Percentiles rank a stretch among this genome's conserved stretches.
These are phyloP conservation scores for Orbilia quercus DNA, from an alignment of 2,329 filamentous ascomycete species.

Conservation along the genomic window DNA sequence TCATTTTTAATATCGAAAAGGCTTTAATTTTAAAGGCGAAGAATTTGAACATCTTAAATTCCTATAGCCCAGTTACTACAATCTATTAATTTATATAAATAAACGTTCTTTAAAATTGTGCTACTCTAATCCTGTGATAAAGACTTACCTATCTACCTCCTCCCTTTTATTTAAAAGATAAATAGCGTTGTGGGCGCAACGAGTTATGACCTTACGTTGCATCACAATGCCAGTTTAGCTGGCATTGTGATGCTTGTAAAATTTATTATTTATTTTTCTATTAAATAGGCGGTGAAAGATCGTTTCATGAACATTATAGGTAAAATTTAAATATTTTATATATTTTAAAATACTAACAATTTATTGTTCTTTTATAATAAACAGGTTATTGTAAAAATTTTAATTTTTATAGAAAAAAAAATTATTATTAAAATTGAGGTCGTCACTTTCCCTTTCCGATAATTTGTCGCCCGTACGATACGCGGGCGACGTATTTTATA, in stretches of 20 bases:
- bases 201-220: no score
- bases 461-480: neutral
- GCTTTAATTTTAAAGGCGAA: conserved; percentile 11
- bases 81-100: conserved; percentile 9
- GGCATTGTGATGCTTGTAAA: neutral
- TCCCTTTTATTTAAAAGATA: conserved; percentile 7
- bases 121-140: conserved; percentile 8
- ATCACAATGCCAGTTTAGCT: conserved; percentile 8
- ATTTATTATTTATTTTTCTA: no score
- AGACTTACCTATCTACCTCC: conserved; percentile 9
- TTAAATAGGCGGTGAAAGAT: no score
- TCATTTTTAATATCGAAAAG: conserved; percentile 17
- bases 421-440: conserved; percentile 43
- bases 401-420: conserved; percentile 56
- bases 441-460: neutral
- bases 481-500: conserved; percentile 42
- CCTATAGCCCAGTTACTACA: conserved; percentile 9
- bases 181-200: no score
- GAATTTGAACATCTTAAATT: conserved; percentile 6
- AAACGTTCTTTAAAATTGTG: conserved; percentile 12
- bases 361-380: conserved; percentile 24
- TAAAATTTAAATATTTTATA: conserved; percentile 14
- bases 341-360: conserved; percentile 14
- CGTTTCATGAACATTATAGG: no score
- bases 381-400: conserved; percentile 14